A percentile compares a stretch with the other conserved stretches of the same genome.
These are phyloP conservation scores for Cordyceps cicadae DNA, from an alignment of 2,329 filamentous ascomycete genomes.

Conservation along the genomic window DNA sequence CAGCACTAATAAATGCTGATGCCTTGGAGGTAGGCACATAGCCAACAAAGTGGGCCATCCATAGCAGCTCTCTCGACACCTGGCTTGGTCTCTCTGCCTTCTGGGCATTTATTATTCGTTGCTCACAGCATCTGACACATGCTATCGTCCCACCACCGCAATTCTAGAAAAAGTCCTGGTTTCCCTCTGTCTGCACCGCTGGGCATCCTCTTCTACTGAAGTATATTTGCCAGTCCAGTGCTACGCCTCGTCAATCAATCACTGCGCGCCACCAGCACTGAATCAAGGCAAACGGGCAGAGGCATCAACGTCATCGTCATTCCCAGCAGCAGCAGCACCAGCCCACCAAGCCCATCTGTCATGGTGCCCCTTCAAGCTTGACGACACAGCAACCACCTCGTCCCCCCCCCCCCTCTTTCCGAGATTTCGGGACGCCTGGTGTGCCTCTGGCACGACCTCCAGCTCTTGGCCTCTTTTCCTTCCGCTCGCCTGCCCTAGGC, in stretches of 20 bases:
- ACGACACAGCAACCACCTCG: not conserved
- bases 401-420: not conserved
- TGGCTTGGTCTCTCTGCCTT: not conserved
- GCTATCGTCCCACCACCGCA: not conserved
- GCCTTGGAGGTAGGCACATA: too few relatives aligned
- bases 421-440: not conserved
- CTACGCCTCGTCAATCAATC: not conserved
- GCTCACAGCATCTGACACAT: not conserved
- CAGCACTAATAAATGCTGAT: not conserved
- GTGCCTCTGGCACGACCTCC: too few relatives aligned
- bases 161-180: not conserved
- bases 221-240: not conserved
- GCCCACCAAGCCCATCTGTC: not conserved
- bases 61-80: not conserved
- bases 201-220: not conserved
- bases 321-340: too few relatives aligned
- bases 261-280: not conserved
- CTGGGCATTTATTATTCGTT: too few relatives aligned
- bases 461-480: not conserved
- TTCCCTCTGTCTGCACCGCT: not conserved
- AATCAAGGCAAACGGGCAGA: not conserved
- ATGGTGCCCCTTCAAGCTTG: not conserved
- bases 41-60: not conserved
- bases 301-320: not conserved
- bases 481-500: not conserved